Evolutionary conservation across 306 rosid species (phyloP).

Genomic region (Luffa acutangula): DNA sequence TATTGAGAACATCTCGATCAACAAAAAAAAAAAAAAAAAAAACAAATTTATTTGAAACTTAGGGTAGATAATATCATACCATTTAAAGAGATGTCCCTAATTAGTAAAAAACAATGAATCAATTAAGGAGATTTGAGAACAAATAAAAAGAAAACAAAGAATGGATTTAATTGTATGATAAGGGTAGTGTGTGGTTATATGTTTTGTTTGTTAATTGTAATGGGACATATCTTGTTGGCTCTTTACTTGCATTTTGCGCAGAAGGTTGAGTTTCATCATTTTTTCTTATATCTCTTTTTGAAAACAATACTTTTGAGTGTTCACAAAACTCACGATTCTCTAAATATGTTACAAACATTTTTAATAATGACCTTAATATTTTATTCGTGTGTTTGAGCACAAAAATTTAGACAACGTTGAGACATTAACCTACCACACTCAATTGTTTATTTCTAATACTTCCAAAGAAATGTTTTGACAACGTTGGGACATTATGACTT

Average conservation of each 20-base stretch:
- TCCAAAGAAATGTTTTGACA: too few species aligned
- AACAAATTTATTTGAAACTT: too few species aligned
- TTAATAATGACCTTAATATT: not conserved
- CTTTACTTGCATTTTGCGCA: not conserved
- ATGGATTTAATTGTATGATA: not conserved
- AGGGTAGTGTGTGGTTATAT: not conserved
- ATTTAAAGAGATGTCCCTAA: too few species aligned
- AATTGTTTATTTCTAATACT: too few species aligned
- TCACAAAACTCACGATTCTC: not conserved
- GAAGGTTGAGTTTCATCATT: not conserved
- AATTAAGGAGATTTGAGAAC: not conserved
- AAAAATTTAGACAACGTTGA: not conserved
- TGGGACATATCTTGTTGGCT: slow-evolving; percentile 1
- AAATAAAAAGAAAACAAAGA: not conserved
- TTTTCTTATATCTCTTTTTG: not conserved
- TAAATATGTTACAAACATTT: not conserved
- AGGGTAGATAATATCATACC: too few species aligned
- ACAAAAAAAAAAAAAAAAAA: too few species aligned
- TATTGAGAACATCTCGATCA: too few species aligned
- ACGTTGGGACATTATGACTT: too few species aligned
- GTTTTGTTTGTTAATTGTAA: not conserved
- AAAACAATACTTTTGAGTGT: not conserved
- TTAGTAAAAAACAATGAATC: too few species aligned
- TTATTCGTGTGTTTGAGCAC: not conserved
- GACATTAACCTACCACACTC: not conserved